Conservation (phyloP, 768 basidiomycete species). For the Pilatotrama ljubarskyi region DNA sequence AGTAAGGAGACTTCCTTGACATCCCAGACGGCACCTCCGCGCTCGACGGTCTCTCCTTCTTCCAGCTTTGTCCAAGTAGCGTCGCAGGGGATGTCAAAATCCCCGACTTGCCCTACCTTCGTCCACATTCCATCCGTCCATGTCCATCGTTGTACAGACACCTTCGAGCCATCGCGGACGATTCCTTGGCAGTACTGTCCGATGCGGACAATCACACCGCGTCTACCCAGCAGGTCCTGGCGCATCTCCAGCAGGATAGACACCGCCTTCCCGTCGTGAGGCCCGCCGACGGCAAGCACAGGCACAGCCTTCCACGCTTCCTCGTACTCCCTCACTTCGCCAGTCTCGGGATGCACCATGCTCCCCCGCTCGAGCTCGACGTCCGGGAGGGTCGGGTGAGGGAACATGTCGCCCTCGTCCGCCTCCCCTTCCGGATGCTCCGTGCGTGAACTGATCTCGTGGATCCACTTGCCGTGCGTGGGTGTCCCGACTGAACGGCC, state of each 20-base stretch:
- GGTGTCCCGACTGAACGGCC: slow-evolving; percentile 17
- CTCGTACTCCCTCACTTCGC: slow-evolving; percentile 15
- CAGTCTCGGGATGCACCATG: slow-evolving; percentile 15
- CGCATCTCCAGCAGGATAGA: slow-evolving; percentile 4
- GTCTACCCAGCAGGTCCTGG: background rate
- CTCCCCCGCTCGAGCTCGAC: slow-evolving; percentile 16
- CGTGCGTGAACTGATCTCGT: slow-evolving; percentile 21
- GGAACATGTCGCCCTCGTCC: slow-evolving; percentile 18
- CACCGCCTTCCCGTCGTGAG: background rate
- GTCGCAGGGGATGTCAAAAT: slow-evolving; percentile 4
- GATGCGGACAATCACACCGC: slow-evolving; percentile 8
- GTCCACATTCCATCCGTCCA: slow-evolving; percentile 4
- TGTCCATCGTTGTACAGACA: slow-evolving; percentile 15
- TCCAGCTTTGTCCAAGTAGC: background rate
- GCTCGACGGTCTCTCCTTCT: background rate
- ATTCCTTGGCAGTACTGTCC: slow-evolving; percentile 16
- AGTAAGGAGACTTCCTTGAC: background rate
- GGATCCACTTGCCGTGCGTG: slow-evolving; percentile 18
- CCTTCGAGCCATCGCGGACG: slow-evolving; percentile 1
- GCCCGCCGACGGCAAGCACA: slow-evolving; percentile 1
- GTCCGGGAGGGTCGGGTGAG: slow-evolving; percentile 13
- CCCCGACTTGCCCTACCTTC: slow-evolving; percentile 2
- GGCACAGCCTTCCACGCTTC: slow-evolving; percentile 17
- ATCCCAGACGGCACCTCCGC: background rate
- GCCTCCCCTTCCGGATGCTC: slow-evolving; percentile 12